These are phyloP conservation scores for Cucumis sativus DNA, from an alignment of 306 rosid species.

Conservation along the genomic window Cucumber_9930_V3 NC_026660.2:31049501-31050000, in stretches of 20 bases:
- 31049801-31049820: background rate
- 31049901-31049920: background rate
- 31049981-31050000: background rate
- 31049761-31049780: background rate
- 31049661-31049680: background rate
- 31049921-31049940: background rate
- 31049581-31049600: background rate
- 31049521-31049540: no score
- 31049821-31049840: background rate
- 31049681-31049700: background rate
- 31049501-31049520: no score
- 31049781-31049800: background rate
- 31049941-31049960: slow-evolving; percentile 45
- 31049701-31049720: background rate
- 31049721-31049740: background rate
- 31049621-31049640: background rate
- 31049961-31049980: slow-evolving; percentile 43
- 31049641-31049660: background rate
- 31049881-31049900: background rate
- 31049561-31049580: background rate
- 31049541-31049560: background rate
- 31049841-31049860: background rate
- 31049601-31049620: background rate
- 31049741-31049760: background rate
- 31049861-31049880: background rate